Conservation (phyloP, 1,139 yeast species). For the Saccharomycopsis crataegensis region DNA sequence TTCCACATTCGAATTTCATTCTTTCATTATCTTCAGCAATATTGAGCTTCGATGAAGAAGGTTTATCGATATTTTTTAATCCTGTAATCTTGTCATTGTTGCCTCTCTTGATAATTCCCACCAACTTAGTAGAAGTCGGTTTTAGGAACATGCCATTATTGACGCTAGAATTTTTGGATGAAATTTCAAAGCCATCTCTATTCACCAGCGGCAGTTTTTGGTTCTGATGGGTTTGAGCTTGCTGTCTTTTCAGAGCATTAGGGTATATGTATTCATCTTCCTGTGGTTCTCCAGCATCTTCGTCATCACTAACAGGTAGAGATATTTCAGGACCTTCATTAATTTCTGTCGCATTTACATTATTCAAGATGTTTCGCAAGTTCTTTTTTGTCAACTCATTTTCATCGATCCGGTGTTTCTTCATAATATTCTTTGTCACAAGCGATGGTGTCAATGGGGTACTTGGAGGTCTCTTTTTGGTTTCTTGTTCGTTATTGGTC, state of each 20-base stretch:
- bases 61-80: not conserved
- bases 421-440: conserved; percentile 11
- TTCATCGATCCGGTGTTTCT: conserved; percentile 17
- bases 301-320: not conserved
- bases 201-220: not conserved
- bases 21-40: not conserved
- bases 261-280: conserved; percentile 3
- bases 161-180: not conserved
- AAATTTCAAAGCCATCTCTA: not conserved
- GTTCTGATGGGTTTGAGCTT: not conserved
- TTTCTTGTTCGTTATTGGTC: not conserved
- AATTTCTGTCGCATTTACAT: not conserved
- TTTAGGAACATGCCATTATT: not conserved
- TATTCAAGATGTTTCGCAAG: conserved; percentile 7
- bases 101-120: no score
- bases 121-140: no score
- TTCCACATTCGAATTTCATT: not conserved
- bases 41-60: not conserved
- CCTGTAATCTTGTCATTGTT: not conserved
- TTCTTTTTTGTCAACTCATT: conserved; percentile 15
- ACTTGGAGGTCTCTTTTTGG: conserved; percentile 16
- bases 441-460: conserved; percentile 19
- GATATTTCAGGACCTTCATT: not conserved
- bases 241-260: not conserved
- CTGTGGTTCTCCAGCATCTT: not conserved